These are phyloP conservation scores for Verticillium tricorpus DNA, from an alignment of 2,329 filamentous ascomycete species.

Conservation along the genomic window DNA sequence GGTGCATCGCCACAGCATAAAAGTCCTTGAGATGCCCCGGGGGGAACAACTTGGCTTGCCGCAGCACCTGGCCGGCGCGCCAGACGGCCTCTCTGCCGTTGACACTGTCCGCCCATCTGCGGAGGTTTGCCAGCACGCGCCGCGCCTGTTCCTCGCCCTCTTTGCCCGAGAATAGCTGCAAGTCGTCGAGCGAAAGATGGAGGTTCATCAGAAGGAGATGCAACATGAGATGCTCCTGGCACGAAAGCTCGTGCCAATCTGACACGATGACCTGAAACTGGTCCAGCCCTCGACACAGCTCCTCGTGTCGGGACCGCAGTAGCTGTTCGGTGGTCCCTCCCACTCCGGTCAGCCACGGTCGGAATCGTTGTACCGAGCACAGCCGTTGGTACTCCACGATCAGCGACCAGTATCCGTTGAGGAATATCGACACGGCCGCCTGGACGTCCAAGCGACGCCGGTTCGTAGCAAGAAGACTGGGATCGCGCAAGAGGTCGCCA, in stretches of 20 bases:
- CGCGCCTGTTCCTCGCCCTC: constrained; percentile 63
- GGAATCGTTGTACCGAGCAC: constrained; percentile 41
- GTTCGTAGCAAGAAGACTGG: constrained; percentile 44
- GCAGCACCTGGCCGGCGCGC: constrained; percentile 64
- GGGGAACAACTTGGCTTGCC: constrained; percentile 52
- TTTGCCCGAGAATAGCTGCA: constrained; percentile 64
- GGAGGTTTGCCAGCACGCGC: constrained; percentile 51
- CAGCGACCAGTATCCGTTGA: constrained; percentile 62
- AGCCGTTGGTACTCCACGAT: constrained; percentile 64
- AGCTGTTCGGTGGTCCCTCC: constrained; percentile 38
- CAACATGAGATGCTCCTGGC: constrained; percentile 42
- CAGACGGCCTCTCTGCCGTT: constrained; percentile 58
- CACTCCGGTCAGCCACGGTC: constrained; percentile 38
- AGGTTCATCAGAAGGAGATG: constrained; percentile 59
- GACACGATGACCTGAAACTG: constrained; percentile 39
- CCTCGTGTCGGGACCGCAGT: constrained; percentile 53
- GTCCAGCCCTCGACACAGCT: constrained; percentile 55
- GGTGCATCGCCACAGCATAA: constrained; percentile 64
- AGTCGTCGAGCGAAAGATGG: constrained; percentile 59
- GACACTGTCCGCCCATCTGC: constrained; percentile 52
- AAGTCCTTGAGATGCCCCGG: constrained; percentile 57
- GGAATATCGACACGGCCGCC: constrained; percentile 53
- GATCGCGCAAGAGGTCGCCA: constrained; percentile 52
- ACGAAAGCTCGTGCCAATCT: constrained; percentile 34
- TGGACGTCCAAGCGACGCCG: constrained; percentile 50